These are phyloP conservation scores for Cardamine occulta DNA, from an alignment of 345 rosid species.

Conservation along the genomic window DNA sequence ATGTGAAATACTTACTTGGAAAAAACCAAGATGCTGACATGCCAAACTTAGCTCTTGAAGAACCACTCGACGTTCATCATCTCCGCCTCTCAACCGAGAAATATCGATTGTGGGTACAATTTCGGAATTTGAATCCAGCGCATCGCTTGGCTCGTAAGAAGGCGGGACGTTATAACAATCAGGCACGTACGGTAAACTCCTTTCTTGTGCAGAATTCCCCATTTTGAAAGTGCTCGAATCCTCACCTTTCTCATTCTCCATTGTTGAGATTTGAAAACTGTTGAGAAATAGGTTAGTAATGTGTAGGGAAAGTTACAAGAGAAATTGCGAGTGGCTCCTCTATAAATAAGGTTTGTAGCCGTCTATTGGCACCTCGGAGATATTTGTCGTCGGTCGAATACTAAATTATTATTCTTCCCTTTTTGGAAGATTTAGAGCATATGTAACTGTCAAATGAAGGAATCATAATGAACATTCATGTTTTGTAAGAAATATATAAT, in stretches of 20 bases:
- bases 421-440: conserved; percentile 12
- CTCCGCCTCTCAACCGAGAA: conserved; percentile 42
- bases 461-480: conserved; percentile 8
- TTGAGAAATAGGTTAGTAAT: neutral
- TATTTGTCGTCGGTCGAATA: conserved; percentile 28
- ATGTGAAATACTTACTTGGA: conserved; percentile 49
- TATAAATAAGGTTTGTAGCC: conserved; percentile 31
- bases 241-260: conserved; percentile 43
- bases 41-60: conserved; percentile 52
- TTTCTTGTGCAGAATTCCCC: conserved; percentile 60
- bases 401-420: conserved; percentile 18
- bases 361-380: conserved; percentile 8
- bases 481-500: conserved; percentile 19
- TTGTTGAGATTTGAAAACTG: conserved; percentile 18
- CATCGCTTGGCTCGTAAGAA: conserved; percentile 33
- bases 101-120: conserved; percentile 57
- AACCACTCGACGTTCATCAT: conserved; percentile 40
- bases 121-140: conserved; percentile 30
- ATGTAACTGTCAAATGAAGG: conserved; percentile 28
- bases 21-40: conserved; percentile 55
- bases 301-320: neutral
- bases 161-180: conserved; percentile 48
- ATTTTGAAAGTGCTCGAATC: conserved; percentile 44
- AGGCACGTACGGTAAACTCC: conserved; percentile 46
- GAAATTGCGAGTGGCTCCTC: conserved; percentile 12